These are phyloP conservation scores for Aegle marmelos DNA, from an alignment of 345 rosid species.

Conservation along the genomic window DNA sequence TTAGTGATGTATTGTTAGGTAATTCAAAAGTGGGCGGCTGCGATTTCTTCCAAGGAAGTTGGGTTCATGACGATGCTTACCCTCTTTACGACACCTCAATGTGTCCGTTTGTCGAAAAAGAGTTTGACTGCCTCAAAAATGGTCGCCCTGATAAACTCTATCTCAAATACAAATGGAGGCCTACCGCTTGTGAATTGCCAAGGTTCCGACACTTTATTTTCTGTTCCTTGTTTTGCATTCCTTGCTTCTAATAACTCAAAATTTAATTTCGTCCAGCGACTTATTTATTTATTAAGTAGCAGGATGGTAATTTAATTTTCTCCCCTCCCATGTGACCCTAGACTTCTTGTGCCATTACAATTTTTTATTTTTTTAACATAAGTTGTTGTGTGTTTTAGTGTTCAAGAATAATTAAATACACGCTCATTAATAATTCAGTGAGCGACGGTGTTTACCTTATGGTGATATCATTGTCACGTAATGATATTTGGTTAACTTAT, in stretches of 20 bases:
- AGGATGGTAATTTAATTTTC: too few species aligned
- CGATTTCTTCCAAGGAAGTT: slow-evolving; percentile 39
- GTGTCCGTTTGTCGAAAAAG: slow-evolving; percentile 50
- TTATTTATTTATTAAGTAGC: too few species aligned
- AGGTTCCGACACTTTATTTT: slow-evolving; percentile 27
- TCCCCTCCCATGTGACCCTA: too few species aligned
- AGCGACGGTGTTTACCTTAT: too few species aligned
- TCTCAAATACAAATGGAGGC: slow-evolving; percentile 56
- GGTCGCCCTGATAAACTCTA: slow-evolving; percentile 50
- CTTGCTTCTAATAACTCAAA: not conserved
- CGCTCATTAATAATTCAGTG: too few species aligned
- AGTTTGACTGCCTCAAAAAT: slow-evolving; percentile 52
- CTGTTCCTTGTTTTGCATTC: not conserved
- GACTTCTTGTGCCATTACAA: too few species aligned
- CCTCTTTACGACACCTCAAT: slow-evolving; percentile 35
- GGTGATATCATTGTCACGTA: too few species aligned
- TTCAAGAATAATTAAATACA: too few species aligned
- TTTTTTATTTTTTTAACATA: too few species aligned
- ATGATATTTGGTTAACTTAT: too few species aligned
- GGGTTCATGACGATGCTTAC: slow-evolving; percentile 39
- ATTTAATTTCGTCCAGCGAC: too few species aligned
- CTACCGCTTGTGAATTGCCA: slow-evolving; percentile 37
- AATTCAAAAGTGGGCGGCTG: slow-evolving; percentile 8
- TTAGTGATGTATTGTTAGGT: not conserved
- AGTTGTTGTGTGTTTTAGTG: too few species aligned